Conservation (phyloP, 805 yeast genomes). For the Monosporozyma siamensis region DNA sequence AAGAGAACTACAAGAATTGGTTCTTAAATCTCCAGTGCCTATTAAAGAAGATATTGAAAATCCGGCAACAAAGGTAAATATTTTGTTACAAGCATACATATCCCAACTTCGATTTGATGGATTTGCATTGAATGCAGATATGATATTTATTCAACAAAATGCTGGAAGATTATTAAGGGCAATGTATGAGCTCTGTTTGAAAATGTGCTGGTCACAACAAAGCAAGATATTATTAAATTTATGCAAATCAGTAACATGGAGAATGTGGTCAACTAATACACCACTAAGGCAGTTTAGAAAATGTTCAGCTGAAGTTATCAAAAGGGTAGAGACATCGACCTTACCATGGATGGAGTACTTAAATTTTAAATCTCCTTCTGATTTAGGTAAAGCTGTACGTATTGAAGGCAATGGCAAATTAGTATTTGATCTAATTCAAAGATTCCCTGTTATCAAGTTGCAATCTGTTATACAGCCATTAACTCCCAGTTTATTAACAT, state of each 20-base stretch:
- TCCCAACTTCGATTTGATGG: slow-evolving; percentile 72
- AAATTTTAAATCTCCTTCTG: slow-evolving; percentile 53
- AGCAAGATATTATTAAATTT: slow-evolving; percentile 50
- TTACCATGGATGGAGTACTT: slow-evolving; percentile 76
- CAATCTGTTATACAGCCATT: slow-evolving; percentile 66
- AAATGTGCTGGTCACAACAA: slow-evolving; percentile 61
- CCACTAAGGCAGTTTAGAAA: slow-evolving; percentile 75
- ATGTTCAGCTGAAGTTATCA: slow-evolving; percentile 64
- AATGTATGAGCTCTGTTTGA: slow-evolving; percentile 63
- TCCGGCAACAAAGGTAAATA: slow-evolving; percentile 67
- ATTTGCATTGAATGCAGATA: slow-evolving; percentile 84
- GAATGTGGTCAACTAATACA: slow-evolving; percentile 78
- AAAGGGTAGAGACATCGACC: slow-evolving; percentile 67
- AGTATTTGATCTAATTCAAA: slow-evolving; percentile 49
- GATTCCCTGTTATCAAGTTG: slow-evolving; percentile 63
- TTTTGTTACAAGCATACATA: slow-evolving; percentile 79
- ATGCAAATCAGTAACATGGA: slow-evolving; percentile 68
- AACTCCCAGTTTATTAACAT: slow-evolving; percentile 53
- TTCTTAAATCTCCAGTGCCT: slow-evolving; percentile 79
- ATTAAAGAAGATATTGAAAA: slow-evolving; percentile 63
- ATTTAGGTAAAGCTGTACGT: slow-evolving; percentile 72
- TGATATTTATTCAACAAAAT: slow-evolving; percentile 86
- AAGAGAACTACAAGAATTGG: slow-evolving; percentile 55
- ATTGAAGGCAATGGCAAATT: slow-evolving; percentile 55
- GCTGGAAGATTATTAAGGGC: slow-evolving; percentile 87